Evolutionary conservation across 176 grass and related monocot species (phyloP).

Genomic region (Cenchrus purpureus): DNA sequence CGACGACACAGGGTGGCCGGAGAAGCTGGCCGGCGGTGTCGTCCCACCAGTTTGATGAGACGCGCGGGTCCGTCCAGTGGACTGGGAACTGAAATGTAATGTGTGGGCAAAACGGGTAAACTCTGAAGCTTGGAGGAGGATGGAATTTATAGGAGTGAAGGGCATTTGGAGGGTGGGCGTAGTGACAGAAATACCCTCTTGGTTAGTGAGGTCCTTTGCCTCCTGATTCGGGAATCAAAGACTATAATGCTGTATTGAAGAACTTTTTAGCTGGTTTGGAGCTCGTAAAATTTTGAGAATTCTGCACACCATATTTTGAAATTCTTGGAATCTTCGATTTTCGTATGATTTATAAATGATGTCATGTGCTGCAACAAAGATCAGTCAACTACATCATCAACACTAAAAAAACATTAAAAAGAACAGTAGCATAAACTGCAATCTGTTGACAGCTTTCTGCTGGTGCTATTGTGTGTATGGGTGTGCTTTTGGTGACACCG

Average conservation of each 20-base stretch:
- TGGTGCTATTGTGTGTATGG: neutral
- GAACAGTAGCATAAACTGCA: neutral
- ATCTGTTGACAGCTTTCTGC: neutral
- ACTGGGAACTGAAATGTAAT: neutral
- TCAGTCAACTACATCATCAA: neutral
- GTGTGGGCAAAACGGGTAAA: slow-evolving; percentile 40
- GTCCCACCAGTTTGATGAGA: neutral
- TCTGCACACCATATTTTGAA: neutral
- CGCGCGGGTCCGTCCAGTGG: neutral
- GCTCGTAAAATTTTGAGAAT: neutral
- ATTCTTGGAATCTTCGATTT: neutral
- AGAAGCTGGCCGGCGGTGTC: slow-evolving; percentile 20
- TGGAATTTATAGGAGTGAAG: slow-evolving; percentile 41
- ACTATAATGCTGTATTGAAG: neutral
- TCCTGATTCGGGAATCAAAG: neutral
- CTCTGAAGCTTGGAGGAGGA: slow-evolving; percentile 3
- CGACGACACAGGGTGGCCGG: slow-evolving; percentile 27
- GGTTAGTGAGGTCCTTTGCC: neutral
- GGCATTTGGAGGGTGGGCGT: neutral
- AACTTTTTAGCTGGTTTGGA: neutral
- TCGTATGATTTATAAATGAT: neutral
- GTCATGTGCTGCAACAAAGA: neutral
- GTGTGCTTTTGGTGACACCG: neutral
- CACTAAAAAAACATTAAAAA: neutral
- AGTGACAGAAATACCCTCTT: slow-evolving; percentile 17